phyloP scores from a whole-genome alignment of 345 rosid species.

The Mercurialis annua region DNA sequence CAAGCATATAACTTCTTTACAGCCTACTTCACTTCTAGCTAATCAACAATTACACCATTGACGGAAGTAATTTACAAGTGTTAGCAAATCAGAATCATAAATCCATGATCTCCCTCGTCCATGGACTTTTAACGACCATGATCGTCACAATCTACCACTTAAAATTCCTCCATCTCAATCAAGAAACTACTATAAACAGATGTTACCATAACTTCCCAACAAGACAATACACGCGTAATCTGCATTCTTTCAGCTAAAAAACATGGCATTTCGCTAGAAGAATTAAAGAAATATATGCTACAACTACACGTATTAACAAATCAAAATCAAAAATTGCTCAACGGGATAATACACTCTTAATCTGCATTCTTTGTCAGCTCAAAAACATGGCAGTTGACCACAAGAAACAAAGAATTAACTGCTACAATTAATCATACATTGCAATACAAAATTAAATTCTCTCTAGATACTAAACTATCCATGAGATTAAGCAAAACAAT shows the following conservation, averaged over 20 bases:
- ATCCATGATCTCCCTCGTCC: background rate
- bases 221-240: slow-evolving; percentile 4
- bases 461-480: background rate
- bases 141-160: background rate
- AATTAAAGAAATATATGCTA: background rate
- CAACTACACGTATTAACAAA: background rate
- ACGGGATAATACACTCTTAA: slow-evolving; percentile 1
- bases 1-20: background rate
- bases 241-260: slow-evolving; percentile 10
- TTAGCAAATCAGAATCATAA: background rate
- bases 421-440: background rate
- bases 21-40: background rate
- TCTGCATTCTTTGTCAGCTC: slow-evolving; percentile 13
- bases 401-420: background rate
- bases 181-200: background rate
- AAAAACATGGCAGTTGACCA: background rate
- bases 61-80: background rate
- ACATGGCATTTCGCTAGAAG: background rate
- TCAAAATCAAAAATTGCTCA: background rate
- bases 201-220: slow-evolving; percentile 8
- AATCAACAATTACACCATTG: background rate
- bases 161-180: background rate
- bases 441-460: background rate
- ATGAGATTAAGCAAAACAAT: background rate
- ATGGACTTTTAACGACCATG: background rate